Base-by-base conservation (phyloP, 2,329 filamentous ascomycete genomes). In the Hawksworthiomyces lignivorus region DNA sequence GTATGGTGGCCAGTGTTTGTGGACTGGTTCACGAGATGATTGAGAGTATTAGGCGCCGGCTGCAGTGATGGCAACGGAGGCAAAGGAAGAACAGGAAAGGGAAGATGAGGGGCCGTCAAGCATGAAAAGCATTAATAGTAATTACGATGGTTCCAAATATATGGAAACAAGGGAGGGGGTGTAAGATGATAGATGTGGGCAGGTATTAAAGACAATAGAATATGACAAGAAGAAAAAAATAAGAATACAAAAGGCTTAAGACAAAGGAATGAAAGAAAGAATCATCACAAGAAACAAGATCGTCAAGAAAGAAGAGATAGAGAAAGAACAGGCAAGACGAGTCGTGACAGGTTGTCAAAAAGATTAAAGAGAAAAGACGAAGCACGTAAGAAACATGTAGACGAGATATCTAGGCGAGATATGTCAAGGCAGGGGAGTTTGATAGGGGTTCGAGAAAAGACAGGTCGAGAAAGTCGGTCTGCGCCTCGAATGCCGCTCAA, bases 71-170 rank as follows among this genome's bases (percentile, higher is more conserved):
- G 31, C n/a, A n/a, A n/a, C 38, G 34, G 39, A 45, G 27, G 42
- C 32, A 36, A 35, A 28, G 18, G n/a, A 37, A 34, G 28, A 36
- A 46, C 15, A 27, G 18, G 20, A 33, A 29, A 17, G 26, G 22
- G 31, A 43, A 28, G 18, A 29, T 6, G 30, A 36, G 36, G 15
- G 24, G 15, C 32, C 39, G 26, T 42, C 18, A 44, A 36, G 44
- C 47, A 48, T 48, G 32, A 47, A 43, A 38, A 38, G 32, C 38
- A 47, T 47, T 40, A 46, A 41, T 26, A 42, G 40, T 31, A 43
- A 45, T 42, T 41, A 47, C 28, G 34, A 26, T 14, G 22, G 36
- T 27, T 24, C 29, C 34, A 34, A 37, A 35, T 30, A 21, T 30
- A 31, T 31, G 31, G 33, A 14, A 31, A 33, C 37, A 45, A 30